phyloP scores from a whole-genome alignment of 768 basidiomycete species.

The Suillus discolor region DNA sequence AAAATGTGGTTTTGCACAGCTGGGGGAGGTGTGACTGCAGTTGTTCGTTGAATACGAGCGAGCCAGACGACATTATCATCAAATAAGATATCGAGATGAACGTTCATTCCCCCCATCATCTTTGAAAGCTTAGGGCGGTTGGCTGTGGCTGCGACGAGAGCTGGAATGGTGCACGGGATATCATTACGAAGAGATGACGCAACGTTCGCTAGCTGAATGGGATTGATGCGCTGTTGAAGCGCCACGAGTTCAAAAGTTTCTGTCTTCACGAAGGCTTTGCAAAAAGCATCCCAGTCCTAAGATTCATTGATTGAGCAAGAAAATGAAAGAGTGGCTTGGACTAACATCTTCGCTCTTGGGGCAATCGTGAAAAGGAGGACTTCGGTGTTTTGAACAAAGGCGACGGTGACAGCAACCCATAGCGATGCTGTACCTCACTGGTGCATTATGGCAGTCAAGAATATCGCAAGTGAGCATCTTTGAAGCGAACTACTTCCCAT shows the following conservation, averaged over 20 bases:
- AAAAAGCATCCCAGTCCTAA: background rate
- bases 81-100: background rate
- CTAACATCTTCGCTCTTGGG: background rate
- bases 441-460: background rate
- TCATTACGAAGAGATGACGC: background rate
- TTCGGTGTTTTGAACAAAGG: background rate
- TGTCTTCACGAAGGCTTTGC: background rate
- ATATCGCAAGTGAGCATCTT: background rate
- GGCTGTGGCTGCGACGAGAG: background rate
- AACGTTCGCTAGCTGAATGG: background rate
- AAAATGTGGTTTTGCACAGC: background rate
- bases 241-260: background rate
- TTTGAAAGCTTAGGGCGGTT: background rate
- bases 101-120: background rate
- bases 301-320: background rate
- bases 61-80: background rate
- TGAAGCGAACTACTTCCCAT: too few relatives aligned
- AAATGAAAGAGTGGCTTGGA: background rate
- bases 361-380: background rate
- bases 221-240: background rate
- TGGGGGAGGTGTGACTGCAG: background rate
- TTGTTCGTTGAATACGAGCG: background rate
- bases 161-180: background rate
- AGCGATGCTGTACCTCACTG: background rate
- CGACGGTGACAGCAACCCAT: background rate